Evolutionary conservation across 75 land plant genomes (phyloP), one percentile per base, ranked within the genome.

Genomic region (Selaginella moellendorffii): DNA sequence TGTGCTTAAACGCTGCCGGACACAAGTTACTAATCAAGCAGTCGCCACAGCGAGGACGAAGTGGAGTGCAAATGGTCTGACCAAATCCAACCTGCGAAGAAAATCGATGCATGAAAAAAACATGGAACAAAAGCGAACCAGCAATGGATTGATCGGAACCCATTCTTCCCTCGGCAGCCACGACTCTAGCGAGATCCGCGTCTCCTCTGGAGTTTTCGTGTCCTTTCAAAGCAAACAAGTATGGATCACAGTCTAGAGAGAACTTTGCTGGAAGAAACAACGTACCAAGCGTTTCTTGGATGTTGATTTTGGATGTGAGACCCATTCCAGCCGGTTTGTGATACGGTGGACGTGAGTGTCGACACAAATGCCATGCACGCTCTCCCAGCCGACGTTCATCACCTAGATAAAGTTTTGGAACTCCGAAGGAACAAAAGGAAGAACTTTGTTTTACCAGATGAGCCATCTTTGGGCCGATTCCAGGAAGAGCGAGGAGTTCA

Each of bases 321-420:
- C 96, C 96, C 96, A 89, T 51, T 82, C 82, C 56, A 89, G 84
- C 18, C 96, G 72, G 71, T 89, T 89, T 23, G 71, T 77, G 14
- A 89, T 89, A 9, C 96, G 86, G 66, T 89, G 96, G 23, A 89
- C 96, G 76, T 89, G 96, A 71, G 96, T 89, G 31, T 89, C 96
- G 12, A 89, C 96, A 78, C 96, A 89, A 63, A 89, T 89, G 24
- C 96, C 96, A 77, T 85, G 82, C 65, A 89, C 86, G 73, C 81
- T 65, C 27, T 83, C 75, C 96, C 96, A 89, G 29, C 63, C 96
- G 42, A 89, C 73, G 74, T 79, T 85, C 96, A 89, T 88, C 9
- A 88, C 76, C 95, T 88, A 60, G 18, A 63, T 36, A 36, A 36
- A 5, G 14, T 36, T 5, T 36, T 5, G 46, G 14, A 5, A 36